These are phyloP conservation scores for Cordia subcordata DNA, from an alignment of 257 asterid species.

Conservation along the genomic window DNA sequence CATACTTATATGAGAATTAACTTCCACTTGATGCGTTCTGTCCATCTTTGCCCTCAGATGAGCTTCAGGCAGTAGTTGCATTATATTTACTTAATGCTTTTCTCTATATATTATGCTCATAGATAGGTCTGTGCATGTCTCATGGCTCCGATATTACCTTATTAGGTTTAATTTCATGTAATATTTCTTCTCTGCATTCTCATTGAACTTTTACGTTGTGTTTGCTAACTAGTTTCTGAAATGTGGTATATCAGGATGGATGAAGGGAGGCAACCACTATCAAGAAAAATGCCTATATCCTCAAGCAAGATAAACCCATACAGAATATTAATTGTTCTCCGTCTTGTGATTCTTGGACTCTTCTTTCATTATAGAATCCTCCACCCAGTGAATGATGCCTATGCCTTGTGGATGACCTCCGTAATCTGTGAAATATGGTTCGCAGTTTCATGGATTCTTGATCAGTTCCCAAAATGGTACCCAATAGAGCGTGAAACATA, in stretches of 20 bases:
- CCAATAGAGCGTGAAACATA: constrained; percentile 85
- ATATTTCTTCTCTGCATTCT: neutral
- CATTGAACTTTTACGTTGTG: neutral
- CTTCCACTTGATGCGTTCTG: too few relatives aligned
- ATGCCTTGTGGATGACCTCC: constrained; percentile 83
- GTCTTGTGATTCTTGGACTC: constrained; percentile 71
- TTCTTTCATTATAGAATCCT: constrained; percentile 83
- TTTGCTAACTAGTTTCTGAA: constrained; percentile 4
- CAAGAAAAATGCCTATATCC: constrained; percentile 74
- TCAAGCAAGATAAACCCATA: constrained; percentile 90
- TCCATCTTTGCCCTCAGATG: too few relatives aligned
- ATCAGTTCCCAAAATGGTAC: constrained; percentile 93
- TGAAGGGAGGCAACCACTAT: constrained; percentile 92
- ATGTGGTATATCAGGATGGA: constrained; percentile 62
- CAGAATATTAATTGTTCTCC: constrained; percentile 65
- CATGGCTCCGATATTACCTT: too few relatives aligned
- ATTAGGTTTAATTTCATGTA: neutral
- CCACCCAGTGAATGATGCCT: constrained; percentile 78
- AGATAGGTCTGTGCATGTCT: too few relatives aligned
- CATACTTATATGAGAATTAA: too few relatives aligned
- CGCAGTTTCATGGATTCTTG: constrained; percentile 87
- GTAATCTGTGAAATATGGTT: constrained; percentile 97
- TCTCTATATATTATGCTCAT: too few relatives aligned
- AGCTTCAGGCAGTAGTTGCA: too few relatives aligned
- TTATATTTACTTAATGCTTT: too few relatives aligned